Percentiles rank a stretch among this genome's conserved stretches.
These are phyloP conservation scores for Lentinula novae-zelandiae DNA, from an alignment of 1,284 basidiomycete species.

Conservation along the genomic window DNA sequence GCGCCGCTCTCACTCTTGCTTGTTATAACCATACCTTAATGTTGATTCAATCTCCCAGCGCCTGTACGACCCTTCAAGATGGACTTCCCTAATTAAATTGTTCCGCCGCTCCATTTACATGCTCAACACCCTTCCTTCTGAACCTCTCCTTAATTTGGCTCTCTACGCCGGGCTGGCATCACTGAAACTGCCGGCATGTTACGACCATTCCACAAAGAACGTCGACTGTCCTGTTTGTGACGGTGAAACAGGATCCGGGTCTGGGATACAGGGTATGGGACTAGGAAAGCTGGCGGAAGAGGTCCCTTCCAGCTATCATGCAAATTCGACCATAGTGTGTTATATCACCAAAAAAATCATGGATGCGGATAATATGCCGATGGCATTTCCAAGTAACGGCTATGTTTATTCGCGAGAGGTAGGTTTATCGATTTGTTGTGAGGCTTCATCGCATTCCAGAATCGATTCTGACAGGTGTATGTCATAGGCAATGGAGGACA, in stretches of 20 bases:
- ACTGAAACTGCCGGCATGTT: conserved; percentile 81
- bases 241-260: conserved; percentile 30
- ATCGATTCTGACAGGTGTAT: background rate
- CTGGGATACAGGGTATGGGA: conserved; percentile 37
- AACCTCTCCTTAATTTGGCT: conserved; percentile 82
- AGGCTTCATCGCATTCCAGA: background rate
- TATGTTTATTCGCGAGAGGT: conserved; percentile 92
- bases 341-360: conserved; percentile 88
- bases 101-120: conserved; percentile 85
- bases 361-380: conserved; percentile 88
- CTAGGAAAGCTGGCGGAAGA: conserved; percentile 79
- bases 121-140: conserved; percentile 81
- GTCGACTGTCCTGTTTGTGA: conserved; percentile 93
- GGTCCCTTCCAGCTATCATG: conserved; percentile 91
- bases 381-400: conserved; percentile 85
- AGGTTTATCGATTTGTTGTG: conserved; percentile 22
- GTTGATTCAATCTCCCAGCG: conserved; percentile 43
- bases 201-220: conserved; percentile 61
- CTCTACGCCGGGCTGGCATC: conserved; percentile 87
- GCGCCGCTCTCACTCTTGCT: background rate
- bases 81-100: conserved; percentile 67
- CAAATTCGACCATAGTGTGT: conserved; percentile 95
- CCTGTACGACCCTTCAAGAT: conserved; percentile 77
- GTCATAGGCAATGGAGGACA: conserved; percentile 72
- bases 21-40: background rate